Evolutionary conservation across 2,329 filamentous ascomycete genomes (phyloP), one percentile per base, ranked within the genome.

Genomic region (Fusarium coicis): DNA sequence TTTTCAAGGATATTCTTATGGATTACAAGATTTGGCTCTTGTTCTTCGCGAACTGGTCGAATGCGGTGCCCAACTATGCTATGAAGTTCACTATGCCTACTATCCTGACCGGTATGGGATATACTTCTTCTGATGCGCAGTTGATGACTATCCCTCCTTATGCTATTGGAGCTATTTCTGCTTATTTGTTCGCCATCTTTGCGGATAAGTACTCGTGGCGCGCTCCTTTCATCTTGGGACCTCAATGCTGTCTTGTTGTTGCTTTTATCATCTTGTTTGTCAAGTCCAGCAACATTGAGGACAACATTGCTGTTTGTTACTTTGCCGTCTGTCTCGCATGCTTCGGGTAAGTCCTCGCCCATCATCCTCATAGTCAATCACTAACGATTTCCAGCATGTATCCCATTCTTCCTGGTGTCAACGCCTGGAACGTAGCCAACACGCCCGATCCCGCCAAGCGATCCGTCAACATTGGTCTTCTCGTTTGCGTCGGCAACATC

Each of bases 21-120:
- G 85, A 87, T 73, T 87, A 84, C 81, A 86, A 88, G 75, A 84
- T 83, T 19, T 83, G 81, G 66, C 75, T 82, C 15, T 68, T 87
- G 11, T 82, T 84, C 28, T 77, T 86, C 23, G 80, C 81, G 56
- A 85, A 82, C 73, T 84, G 81, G 81, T 84, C 80, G 26, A 85
- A 85, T 50, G 78, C 83, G 0, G 81, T 83, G 3, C 78, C 79
- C 1, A 79, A 79, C 52, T 80, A 81, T 34, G 79, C 76, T 42
- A 77, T 80, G 66, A 81, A 81, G 64, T 81, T 81, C 47, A 79
- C 79, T 2, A 80, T 81, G 79, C 79, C 84, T 2, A 79, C 80
- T 9, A 84, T 85, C 39, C 81, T 85, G 44, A 77, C 78, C 16
- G 80, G 79, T 11, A 83, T 85, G 79, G 84, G 84, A 0, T 85